phyloP scores from a whole-genome alignment of 257 asterid genomes.

The Cruciata laevipes region DNA sequence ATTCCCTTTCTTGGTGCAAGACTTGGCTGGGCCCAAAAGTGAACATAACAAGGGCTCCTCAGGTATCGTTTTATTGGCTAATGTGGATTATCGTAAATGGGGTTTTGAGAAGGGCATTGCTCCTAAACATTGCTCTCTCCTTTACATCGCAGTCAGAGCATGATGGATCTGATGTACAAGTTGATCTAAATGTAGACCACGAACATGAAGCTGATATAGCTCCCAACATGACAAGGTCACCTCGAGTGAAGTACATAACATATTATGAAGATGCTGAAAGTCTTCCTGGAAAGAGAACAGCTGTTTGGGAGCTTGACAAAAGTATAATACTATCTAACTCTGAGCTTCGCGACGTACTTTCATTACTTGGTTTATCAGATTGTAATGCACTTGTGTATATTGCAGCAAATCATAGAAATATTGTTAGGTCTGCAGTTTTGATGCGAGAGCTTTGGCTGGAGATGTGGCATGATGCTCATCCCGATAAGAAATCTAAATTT shows the following conservation, averaged over 20 bases:
- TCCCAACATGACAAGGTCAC: conserved; percentile 88
- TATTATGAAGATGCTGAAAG: conserved; percentile 96
- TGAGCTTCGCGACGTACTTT: background rate
- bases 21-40: conserved; percentile 90
- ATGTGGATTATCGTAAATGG: background rate
- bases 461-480: conserved; percentile 97
- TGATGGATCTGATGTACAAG: conserved; percentile 91
- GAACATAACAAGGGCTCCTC: conserved; percentile 96
- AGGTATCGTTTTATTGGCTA: conserved; percentile 35
- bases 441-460: conserved; percentile 99
- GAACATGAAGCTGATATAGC: conserved; percentile 61
- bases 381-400: conserved; percentile 16
- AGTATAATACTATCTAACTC: conserved; percentile 35
- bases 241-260: conserved; percentile 84
- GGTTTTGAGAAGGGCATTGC: background rate
- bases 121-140: conserved; percentile 5
- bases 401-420: conserved; percentile 95
- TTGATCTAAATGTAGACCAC: conserved; percentile 68
- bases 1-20: conserved; percentile 99
- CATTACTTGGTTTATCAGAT: background rate
- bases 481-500: conserved; percentile 66
- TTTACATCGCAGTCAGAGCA: conserved; percentile 75
- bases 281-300: conserved; percentile 89
- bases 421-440: conserved; percentile 74
- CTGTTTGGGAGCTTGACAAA: conserved; percentile 99